Evolutionary conservation across 352 stramenopile genomes (phyloP).

Genomic region (Globisporangium yorkense): DNA sequence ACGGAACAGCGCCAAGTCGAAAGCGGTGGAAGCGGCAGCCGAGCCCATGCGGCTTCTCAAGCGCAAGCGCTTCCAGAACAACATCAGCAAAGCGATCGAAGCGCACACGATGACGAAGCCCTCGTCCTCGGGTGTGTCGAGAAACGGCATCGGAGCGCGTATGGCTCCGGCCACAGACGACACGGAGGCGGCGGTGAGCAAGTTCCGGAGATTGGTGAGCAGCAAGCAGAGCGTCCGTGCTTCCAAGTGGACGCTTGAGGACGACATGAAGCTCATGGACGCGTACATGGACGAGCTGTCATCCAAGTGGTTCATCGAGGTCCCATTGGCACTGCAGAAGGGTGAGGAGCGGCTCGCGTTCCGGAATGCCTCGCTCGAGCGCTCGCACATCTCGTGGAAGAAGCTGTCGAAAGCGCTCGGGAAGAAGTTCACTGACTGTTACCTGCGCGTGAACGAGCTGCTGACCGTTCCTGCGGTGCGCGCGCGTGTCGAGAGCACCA

Average conservation of each 20-base stretch:
- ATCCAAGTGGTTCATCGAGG: conserved; percentile 70
- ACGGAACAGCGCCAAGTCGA: conserved; percentile 43
- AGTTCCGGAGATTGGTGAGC: conserved; percentile 38
- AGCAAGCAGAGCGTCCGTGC: conserved; percentile 49
- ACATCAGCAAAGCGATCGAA: neutral
- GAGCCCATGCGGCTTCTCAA: conserved; percentile 42
- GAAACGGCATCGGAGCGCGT: conserved; percentile 9
- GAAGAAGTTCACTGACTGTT: conserved; percentile 62
- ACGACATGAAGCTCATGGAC: conserved; percentile 64
- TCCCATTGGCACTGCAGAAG: conserved; percentile 62
- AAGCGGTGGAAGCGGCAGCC: conserved; percentile 35
- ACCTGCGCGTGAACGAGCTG: conserved; percentile 64
- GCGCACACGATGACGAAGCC: conserved; percentile 21
- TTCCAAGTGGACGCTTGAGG: conserved; percentile 54
- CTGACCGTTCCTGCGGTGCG: conserved; percentile 53
- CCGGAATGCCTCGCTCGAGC: conserved; percentile 39
- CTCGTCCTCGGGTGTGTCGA: neutral
- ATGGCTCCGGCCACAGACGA: conserved; percentile 22
- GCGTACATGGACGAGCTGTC: conserved; percentile 72
- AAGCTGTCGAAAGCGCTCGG: conserved; percentile 43
- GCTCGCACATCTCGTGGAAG: conserved; percentile 74
- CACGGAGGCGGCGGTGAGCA: conserved; percentile 31
- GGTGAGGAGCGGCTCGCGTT: conserved; percentile 65
- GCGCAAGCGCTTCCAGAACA: conserved; percentile 45
- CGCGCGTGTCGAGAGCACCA: conserved; percentile 51